Evolutionary conservation across 176 grass and related monocot species (phyloP), one percentile per base, ranked within the genome.

Genomic region (Chrysopogon serrulatus): DNA sequence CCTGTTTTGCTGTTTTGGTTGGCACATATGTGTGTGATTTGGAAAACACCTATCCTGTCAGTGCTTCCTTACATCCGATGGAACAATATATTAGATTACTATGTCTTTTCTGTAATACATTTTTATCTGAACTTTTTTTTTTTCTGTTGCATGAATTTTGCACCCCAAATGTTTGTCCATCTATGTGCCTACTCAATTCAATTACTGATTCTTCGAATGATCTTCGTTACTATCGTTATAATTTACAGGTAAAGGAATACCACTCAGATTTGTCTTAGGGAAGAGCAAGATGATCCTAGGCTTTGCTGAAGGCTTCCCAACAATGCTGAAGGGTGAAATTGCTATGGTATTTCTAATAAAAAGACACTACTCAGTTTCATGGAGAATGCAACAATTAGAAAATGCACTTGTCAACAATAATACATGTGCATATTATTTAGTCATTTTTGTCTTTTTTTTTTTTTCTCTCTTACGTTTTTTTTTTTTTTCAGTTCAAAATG

Each of bases 231-330:
- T 62, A 69, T 80, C 87, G 28, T 87, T 69, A 54, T 87, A 81
- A 28, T 62, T 27, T 28, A 81, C 68, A 97, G 95, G 95, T 54
- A 97, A 97, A 79, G 95, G 92, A 41, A 89, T 86, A 57, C 92
- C 95, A 80, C 66, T 84, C 47, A 97, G 92, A 79, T 86, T 89
- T 92, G 85, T 97, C 53, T 77, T 94, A 68, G 92, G 92, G 83
- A 97, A 89, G 84, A 97, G 92, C 88, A 94, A 94, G 79, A 97
- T 92, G 95, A 92, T 97, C 78, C 86, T 97, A 66, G 95, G 92
- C 63, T 91, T 97, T 82, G 85, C 84, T 86, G 95, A 97, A 94
- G 86, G 92, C 24, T 92, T 94, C 84, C 90, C 88, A 76, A 94
- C 92, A 44, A 97, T 92, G 92, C 78, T 89, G 42, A 94, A 91